Conservation (phyloP, 2,329 filamentous ascomycete genomes). For the Dendrostoma leiphaemia region DNA sequence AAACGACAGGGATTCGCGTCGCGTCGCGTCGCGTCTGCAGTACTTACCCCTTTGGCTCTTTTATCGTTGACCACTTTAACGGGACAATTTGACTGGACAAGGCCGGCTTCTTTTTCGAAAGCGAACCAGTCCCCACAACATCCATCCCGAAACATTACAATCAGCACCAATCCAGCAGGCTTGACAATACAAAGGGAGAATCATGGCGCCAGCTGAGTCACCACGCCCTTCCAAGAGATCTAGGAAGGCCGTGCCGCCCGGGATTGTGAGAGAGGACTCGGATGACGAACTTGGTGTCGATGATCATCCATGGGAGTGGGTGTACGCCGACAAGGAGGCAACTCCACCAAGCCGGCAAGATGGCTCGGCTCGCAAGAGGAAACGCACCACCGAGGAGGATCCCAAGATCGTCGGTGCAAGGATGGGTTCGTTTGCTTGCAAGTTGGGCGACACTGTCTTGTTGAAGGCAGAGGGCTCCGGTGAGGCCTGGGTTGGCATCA, state of each 20-base stretch:
- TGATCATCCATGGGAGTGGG: constrained; percentile 76
- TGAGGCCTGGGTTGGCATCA: constrained; percentile 89
- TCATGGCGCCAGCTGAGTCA: constrained; percentile 6
- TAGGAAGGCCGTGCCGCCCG: constrained; percentile 37
- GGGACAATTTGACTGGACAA: not conserved
- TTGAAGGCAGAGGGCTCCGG: constrained; percentile 84
- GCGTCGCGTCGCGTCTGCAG: constrained; percentile 3
- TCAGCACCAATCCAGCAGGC: no score
- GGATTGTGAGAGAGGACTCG: constrained; percentile 72
- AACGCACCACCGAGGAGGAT: constrained; percentile 29
- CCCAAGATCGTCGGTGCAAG: constrained; percentile 73
- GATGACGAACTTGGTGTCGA: constrained; percentile 81
- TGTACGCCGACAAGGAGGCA: constrained; percentile 50
- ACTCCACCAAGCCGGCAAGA: constrained; percentile 11
- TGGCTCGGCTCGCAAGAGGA: constrained; percentile 32
- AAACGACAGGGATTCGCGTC: constrained; percentile 18
- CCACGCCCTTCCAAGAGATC: constrained; percentile 10
- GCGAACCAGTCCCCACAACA: no score
- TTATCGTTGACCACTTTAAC: constrained; percentile 12
- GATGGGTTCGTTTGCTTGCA: constrained; percentile 79
- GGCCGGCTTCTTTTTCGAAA: not conserved
- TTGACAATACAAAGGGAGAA: not conserved
- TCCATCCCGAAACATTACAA: no score
- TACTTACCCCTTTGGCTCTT: no score
- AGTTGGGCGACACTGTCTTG: constrained; percentile 78